phyloP scores from a whole-genome alignment of 164 flowering plant species.

The Taxillus chinensis region DNA sequence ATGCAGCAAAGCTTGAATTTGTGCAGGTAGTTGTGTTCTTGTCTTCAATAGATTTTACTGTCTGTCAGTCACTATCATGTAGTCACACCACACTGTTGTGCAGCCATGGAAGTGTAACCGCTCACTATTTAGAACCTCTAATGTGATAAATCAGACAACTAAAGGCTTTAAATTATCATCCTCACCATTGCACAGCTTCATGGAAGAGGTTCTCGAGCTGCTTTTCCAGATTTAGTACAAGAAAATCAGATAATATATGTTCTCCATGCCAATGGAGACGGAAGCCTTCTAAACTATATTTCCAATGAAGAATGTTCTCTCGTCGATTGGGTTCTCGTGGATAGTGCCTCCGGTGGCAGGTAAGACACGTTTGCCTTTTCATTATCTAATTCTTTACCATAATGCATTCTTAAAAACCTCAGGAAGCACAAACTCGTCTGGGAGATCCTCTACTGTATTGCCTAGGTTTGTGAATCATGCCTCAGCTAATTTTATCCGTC shows the following conservation, averaged over 20 bases:
- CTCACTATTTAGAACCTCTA: no score
- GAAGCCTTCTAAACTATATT: constrained; percentile 56
- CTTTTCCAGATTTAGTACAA: constrained; percentile 39
- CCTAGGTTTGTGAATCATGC: no score
- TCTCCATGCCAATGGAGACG: constrained; percentile 78
- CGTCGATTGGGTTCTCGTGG: constrained; percentile 86
- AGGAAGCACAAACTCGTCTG: no score
- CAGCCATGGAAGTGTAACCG: no score
- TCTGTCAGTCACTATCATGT: no score
- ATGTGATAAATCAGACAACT: no score
- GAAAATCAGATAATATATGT: constrained; percentile 69
- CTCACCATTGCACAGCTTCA: constrained; percentile 56
- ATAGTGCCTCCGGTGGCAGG: constrained; percentile 90
- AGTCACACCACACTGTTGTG: no score
- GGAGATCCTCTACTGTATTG: no score
- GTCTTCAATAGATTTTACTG: no score
- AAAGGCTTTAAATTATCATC: no score
- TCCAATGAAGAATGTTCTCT: constrained; percentile 58
- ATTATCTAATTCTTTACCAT: not conserved
- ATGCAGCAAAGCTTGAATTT: constrained; percentile 55
- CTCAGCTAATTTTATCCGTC: no score
- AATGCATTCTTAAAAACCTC: no score
- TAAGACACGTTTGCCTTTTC: constrained; percentile 16
- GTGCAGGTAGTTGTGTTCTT: constrained; percentile 49
- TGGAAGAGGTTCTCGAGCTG: constrained; percentile 66